Evolutionary conservation across 805 yeast genomes (phyloP).

Genomic region (Brettanomyces bruxellensis): DNA sequence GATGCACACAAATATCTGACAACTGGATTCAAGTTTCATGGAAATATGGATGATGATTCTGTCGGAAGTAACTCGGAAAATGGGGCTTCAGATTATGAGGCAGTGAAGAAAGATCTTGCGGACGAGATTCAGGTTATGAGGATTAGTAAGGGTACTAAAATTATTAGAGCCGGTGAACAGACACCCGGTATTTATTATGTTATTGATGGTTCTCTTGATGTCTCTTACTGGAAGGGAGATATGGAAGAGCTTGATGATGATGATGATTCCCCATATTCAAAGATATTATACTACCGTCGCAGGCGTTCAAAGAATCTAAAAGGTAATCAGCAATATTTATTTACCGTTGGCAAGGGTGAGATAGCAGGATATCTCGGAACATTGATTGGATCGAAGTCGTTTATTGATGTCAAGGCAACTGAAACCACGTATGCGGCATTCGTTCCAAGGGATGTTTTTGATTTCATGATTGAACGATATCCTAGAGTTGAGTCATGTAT

Average conservation of each 20-base stretch:
- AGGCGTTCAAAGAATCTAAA: constrained; percentile 2
- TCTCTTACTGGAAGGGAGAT: constrained; percentile 33
- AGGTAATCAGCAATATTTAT: constrained; percentile 32
- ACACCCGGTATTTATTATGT: constrained; percentile 75
- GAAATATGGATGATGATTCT: not conserved
- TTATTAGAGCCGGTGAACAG: constrained; percentile 57
- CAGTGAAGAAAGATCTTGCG: constrained; percentile 50
- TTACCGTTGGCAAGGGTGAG: constrained; percentile 66
- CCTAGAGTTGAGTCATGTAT: constrained; percentile 69
- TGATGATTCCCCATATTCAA: constrained; percentile 1
- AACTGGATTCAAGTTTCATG: constrained; percentile 5
- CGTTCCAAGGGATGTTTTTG: constrained; percentile 53
- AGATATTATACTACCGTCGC: constrained; percentile 5
- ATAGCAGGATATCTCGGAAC: constrained; percentile 83
- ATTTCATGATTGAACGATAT: constrained; percentile 61
- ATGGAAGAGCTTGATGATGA: constrained; percentile 8
- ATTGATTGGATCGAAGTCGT: constrained; percentile 68
- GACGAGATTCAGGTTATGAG: constrained; percentile 48
- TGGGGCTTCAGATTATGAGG: constrained; percentile 32
- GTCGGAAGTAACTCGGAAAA: constrained; percentile 13
- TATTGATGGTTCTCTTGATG: constrained; percentile 69
- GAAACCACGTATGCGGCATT: constrained; percentile 62
- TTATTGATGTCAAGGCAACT: constrained; percentile 59
- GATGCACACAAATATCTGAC: constrained; percentile 19
- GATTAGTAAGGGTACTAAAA: constrained; percentile 40